phyloP scores from a whole-genome alignment of 2,329 filamentous ascomycete genomes.

The Penicillium vulpinum region DNA sequence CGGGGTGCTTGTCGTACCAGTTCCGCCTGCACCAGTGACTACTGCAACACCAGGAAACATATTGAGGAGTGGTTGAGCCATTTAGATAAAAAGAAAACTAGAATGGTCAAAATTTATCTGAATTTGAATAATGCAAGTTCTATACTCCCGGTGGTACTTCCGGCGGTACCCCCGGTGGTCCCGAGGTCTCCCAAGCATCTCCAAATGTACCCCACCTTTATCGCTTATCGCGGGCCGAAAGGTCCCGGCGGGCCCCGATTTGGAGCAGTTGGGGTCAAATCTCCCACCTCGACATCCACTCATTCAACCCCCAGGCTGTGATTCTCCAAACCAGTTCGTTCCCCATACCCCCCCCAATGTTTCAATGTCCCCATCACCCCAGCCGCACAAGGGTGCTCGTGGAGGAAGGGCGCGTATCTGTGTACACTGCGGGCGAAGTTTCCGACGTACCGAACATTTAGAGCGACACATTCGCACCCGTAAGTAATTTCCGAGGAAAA shows the following conservation, averaged over 20 bases:
- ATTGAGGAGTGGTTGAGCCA: not conserved
- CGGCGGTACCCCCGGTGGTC: too few species aligned
- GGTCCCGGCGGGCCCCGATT: slow-evolving; percentile 2
- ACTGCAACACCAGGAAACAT: slow-evolving; percentile 50
- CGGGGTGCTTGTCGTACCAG: slow-evolving; percentile 35
- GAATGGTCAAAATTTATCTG: not conserved
- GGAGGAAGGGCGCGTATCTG: slow-evolving; percentile 35
- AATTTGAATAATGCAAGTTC: not conserved
- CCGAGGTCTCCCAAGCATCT: not conserved
- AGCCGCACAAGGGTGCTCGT: slow-evolving; percentile 24
- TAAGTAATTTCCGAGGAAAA: slow-evolving; percentile 18
- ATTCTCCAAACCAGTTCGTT: slow-evolving; percentile 28
- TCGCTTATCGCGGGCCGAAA: slow-evolving; percentile 12
- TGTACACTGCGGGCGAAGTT: slow-evolving; percentile 36
- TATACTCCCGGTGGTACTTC: too few species aligned
- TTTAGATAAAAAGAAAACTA: rapidly evolving
- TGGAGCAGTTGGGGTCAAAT: slow-evolving; percentile 24
- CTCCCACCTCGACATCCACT: slow-evolving; percentile 13
- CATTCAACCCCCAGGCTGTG: slow-evolving; percentile 10
- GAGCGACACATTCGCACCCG: slow-evolving; percentile 40
- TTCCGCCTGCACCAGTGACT: slow-evolving; percentile 52
- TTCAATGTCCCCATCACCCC: slow-evolving; percentile 36
- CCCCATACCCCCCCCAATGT: slow-evolving; percentile 27
- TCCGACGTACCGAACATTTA: slow-evolving; percentile 38
- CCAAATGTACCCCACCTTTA: slow-evolving; percentile 6